phyloP scores from a whole-genome alignment of 2,329 filamentous ascomycete genomes.

The Aspergillus sp. region DNA sequence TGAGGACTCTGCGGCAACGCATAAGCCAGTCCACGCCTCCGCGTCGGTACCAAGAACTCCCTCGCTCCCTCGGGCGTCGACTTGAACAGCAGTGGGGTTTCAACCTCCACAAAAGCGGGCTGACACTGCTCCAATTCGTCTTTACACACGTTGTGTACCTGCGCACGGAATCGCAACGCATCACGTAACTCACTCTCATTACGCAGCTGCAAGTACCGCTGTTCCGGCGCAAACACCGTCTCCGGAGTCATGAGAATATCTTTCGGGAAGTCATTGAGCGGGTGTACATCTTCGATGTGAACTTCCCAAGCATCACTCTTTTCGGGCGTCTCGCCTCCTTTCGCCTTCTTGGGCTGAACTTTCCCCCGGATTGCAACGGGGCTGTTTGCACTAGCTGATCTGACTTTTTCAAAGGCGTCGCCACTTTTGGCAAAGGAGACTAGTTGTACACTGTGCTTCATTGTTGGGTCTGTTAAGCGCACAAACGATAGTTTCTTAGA shows the following conservation, averaged over 20 bases:
- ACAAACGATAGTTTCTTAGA: conserved; percentile 66
- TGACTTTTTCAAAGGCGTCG: conserved; percentile 35
- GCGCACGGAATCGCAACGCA: conserved; percentile 64
- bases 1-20: conserved; percentile 93
- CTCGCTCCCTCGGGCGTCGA: conserved; percentile 92
- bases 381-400: conserved; percentile 43
- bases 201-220: conserved; percentile 78
- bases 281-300: conserved; percentile 54
- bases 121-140: conserved; percentile 50
- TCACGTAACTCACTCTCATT: conserved; percentile 61
- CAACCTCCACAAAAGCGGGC: conserved; percentile 63
- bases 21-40: conserved; percentile 69
- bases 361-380: conserved; percentile 50
- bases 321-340: conserved; percentile 17
- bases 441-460: conserved; percentile 44
- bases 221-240: conserved; percentile 64
- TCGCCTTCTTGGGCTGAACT: conserved; percentile 37
- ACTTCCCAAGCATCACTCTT: conserved; percentile 49
- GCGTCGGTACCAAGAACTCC: conserved; percentile 88
- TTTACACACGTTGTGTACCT: conserved; percentile 49
- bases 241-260: conserved; percentile 70
- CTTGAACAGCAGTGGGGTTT: conserved; percentile 93
- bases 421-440: conserved; percentile 37
- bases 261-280: conserved; percentile 66
- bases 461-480: conserved; percentile 44